Base-by-base conservation (phyloP, 2,329 filamentous ascomycete species). In the Cryphonectria naterciae region DNA sequence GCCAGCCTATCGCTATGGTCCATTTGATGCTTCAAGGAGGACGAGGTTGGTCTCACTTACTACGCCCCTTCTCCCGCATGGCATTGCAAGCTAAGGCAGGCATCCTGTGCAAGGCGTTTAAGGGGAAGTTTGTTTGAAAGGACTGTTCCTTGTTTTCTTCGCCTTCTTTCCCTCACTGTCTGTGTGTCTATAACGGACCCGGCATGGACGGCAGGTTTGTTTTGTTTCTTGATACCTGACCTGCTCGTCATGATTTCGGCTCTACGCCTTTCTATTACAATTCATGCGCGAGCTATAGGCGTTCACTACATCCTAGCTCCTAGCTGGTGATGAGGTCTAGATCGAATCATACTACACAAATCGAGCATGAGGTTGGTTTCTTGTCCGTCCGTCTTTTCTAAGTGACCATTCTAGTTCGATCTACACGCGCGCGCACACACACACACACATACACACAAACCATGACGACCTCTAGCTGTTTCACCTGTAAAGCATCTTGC, bases 91-190 rank as follows among this genome's bases (percentile, higher is more conserved):
- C 7, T 19, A 19, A 35, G 46, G 22, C 28, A 61, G 32, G 56
- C 65, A 68, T 68, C 22, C 2, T 61, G 56, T 61, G 65, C 65
- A 28, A 68, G 65, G 65, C 65, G 65, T 68, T 68, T 68, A 22
- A n/a, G 1, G 65, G 65, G 54, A 43, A 43, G 65, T 61, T 28
- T 49, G 5, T 22, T 2, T 22, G 61, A 17, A 6, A 61, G 61
- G 43, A 22, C 17, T 22, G 43, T 49, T 22, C 17, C 43, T 49
- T 49, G 46, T 10, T 49, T 10, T 49, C 22, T 10, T 7, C n/a
- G 0, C 1, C 7, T 17, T 22, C 22, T 28, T 7, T 28, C 8
- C 11, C 25, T 3, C 25, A 17, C 25, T 32, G 13, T 32, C 32
- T 39, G 37, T 39, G 37, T 39, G 11, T 58, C 54, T 32, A 2